Percentiles rank a stretch among this genome's conserved stretches.
phyloP scores from a whole-genome alignment of 208 protist species.

The Wallacemonas collosoma region DNA sequence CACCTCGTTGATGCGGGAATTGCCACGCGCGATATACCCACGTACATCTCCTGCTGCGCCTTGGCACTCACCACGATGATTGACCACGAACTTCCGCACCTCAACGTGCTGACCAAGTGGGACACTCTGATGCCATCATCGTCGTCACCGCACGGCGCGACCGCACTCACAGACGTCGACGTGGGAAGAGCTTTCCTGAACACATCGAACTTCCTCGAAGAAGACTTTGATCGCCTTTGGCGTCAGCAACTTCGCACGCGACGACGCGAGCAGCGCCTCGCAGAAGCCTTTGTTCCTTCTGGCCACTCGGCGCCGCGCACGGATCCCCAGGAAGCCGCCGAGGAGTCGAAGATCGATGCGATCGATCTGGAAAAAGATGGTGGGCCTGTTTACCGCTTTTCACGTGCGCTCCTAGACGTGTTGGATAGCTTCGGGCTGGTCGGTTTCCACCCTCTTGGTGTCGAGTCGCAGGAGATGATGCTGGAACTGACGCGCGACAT shows the following conservation, averaged over 20 bases:
- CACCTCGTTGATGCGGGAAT: conserved; percentile 95
- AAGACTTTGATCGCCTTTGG: conserved; percentile 87
- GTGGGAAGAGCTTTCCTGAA: conserved; percentile 46
- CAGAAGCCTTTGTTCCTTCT: conserved; percentile 31
- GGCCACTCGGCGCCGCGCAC: conserved; percentile 23
- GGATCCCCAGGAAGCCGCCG: conserved; percentile 22
- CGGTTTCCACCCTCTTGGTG: conserved; percentile 90
- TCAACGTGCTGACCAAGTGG: conserved; percentile 98
- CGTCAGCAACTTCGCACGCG: conserved; percentile 60
- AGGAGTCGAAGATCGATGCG: conserved; percentile 40
- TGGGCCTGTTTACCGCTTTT: conserved; percentile 75
- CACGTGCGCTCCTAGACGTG: conserved; percentile 85
- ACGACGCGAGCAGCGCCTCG: conserved; percentile 50
- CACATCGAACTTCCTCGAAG: conserved; percentile 54
- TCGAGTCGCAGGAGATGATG: conserved; percentile 89
- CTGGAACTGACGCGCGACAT: conserved; percentile 78
- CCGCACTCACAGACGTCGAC: conserved; percentile 62
- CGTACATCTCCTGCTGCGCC: conserved; percentile 96
- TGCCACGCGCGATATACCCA: conserved; percentile 94
- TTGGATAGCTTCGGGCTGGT: conserved; percentile 96
- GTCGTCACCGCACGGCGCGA: conserved; percentile 22
- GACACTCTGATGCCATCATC: conserved; percentile 52
- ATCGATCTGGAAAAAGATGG: conserved; percentile 66
- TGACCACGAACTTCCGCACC: conserved; percentile 94
- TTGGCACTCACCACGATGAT: conserved; percentile 97